These are phyloP conservation scores for Rhodocollybia butyracea DNA, from an alignment of 768 basidiomycete genomes.

Conservation along the genomic window DNA sequence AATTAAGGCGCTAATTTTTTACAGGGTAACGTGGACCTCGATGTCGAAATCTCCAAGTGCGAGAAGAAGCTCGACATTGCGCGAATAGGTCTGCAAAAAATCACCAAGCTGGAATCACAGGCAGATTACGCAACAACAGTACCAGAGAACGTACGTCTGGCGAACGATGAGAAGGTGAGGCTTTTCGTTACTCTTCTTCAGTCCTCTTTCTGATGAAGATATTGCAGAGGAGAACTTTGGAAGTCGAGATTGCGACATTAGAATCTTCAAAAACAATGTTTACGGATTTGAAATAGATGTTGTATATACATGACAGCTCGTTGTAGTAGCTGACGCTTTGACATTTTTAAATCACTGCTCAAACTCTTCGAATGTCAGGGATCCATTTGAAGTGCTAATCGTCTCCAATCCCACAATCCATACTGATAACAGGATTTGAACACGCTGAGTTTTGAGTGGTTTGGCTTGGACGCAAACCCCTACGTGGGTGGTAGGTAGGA, in stretches of 20 bases:
- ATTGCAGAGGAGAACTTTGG: constrained; percentile 64
- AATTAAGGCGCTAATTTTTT: background rate
- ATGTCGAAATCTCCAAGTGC: constrained; percentile 83
- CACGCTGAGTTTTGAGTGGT: too few relatives aligned
- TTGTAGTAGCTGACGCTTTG: too few relatives aligned
- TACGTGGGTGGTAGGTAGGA: too few relatives aligned
- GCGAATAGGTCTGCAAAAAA: constrained; percentile 68
- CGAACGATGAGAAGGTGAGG: constrained; percentile 82
- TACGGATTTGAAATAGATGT: constrained; percentile 55
- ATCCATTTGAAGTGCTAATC: too few relatives aligned
- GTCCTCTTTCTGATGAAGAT: constrained; percentile 3
- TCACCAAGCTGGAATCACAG: constrained; percentile 67
- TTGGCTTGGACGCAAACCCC: too few relatives aligned
- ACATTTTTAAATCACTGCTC: too few relatives aligned
- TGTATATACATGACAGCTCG: too few relatives aligned
- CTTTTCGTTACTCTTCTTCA: constrained; percentile 5
- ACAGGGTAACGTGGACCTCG: constrained; percentile 88
- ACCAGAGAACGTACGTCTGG: constrained; percentile 67
- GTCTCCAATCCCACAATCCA: too few relatives aligned
- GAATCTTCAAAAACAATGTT: constrained; percentile 77
- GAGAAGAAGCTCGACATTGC: constrained; percentile 86
- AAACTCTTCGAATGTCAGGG: too few relatives aligned
- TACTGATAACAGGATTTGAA: too few relatives aligned
- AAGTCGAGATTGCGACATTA: constrained; percentile 77
- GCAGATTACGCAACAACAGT: constrained; percentile 79